Evolutionary conservation across 345 rosid genomes (phyloP), one percentile per base, ranked within the genome.

Genomic region (Stellera chamaejasme): DNA sequence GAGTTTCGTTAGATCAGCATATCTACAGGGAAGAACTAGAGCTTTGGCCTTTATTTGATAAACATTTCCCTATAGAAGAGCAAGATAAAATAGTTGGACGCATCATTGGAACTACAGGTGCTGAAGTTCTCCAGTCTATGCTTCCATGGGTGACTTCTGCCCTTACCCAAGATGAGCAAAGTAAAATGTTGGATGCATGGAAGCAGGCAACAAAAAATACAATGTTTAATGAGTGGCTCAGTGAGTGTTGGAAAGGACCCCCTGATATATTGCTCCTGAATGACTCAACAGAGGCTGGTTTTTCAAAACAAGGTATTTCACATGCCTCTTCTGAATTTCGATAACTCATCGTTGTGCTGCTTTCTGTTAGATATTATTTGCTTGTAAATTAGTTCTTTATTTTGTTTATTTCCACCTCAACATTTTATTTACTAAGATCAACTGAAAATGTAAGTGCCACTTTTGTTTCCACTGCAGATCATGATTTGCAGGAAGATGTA

Each of bases 41-140:
- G 78, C 64, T 80, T 43, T 80, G 85, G 85, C 85, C 85, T 2
- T 73, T 80, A 61, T 80, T 80, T 72, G 85, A 75, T 48, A 67
- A 72, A 41, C 82, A 80, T 71, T 80, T 80, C 64, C 70, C 85
- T 48, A 82, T 80, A 36, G 85, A 80, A 56, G 82, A 80, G 45
- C 85, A 80, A 62, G 82, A 80, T 55, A 80, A 72, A 57, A 60
- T 80, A 60, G 82, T 80, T 69, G 85, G 85, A 55, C 78, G 64
- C 51, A 80, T 80, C 55, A 80, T 80, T 63, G 85, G 85, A 52
- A 70, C 80, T 48, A 80, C 85, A 10, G 85, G 85, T 42, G 85
- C 85, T 28, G 85, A 80, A 68, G 85, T 80, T 60, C 82, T 80
- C 43, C 85, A 80, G 48, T 80, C 85, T 26, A 80, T 80, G 85